A percentile compares a stretch with the other conserved stretches of the same genome.
Evolutionary conservation across 257 asterid species (phyloP).

Genomic region (Nicotiana benthamiana): DNA sequence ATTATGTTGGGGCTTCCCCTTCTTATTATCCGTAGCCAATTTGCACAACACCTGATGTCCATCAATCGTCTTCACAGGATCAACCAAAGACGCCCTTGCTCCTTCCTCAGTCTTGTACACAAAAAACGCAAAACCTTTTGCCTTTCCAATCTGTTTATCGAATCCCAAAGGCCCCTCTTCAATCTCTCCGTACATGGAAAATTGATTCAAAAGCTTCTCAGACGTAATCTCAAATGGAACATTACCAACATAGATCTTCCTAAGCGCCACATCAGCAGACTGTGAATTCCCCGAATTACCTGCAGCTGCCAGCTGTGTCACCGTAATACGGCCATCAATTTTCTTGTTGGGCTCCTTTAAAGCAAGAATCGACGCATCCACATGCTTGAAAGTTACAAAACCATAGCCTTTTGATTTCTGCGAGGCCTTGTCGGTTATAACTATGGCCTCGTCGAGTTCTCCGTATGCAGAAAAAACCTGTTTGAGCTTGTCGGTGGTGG

Average conservation of each 20-base stretch:
- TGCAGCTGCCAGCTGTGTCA: conserved; percentile 80
- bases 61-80: conserved; percentile 67
- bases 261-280: conserved; percentile 54
- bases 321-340: conserved; percentile 93
- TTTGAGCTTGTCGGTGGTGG: conserved; percentile 77
- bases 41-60: conserved; percentile 89
- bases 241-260: conserved; percentile 95
- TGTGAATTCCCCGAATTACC: conserved; percentile 59
- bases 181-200: conserved; percentile 76
- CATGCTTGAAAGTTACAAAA: conserved; percentile 76
- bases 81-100: conserved; percentile 65
- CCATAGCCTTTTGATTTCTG: conserved; percentile 89
- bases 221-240: conserved; percentile 83
- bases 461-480: conserved; percentile 63
- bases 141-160: conserved; percentile 94
- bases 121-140: conserved; percentile 87
- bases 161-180: conserved; percentile 98
- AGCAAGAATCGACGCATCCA: conserved; percentile 75
- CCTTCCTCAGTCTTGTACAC: conserved; percentile 94
- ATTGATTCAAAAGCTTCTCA: conserved; percentile 65
- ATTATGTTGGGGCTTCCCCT: conserved; percentile 49
- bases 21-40: conserved; percentile 86
- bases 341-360: conserved; percentile 77
- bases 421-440: conserved; percentile 68
- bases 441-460: conserved; percentile 80